phyloP scores from a whole-genome alignment of 1,284 basidiomycete genomes.

The Ceratobasidium sp. region DNA sequence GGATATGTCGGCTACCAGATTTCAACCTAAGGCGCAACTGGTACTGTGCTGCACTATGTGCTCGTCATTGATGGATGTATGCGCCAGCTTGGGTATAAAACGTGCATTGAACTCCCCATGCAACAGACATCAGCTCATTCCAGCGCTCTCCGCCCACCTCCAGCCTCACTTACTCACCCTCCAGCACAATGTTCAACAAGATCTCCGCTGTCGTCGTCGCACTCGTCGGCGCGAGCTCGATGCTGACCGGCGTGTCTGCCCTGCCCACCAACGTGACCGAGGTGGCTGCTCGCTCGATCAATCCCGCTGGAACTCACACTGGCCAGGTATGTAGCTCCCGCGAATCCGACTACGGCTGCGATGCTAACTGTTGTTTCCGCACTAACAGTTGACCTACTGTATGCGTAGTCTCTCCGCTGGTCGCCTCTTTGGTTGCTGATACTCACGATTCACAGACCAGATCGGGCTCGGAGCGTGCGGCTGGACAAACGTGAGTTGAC shows the following conservation, averaged over 20 bases:
- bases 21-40: too few species aligned
- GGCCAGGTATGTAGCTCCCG: slow-evolving; percentile 32
- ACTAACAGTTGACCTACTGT: slow-evolving; percentile 33
- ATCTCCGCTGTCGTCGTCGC: too few species aligned
- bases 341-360: too few species aligned
- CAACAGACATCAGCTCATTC: too few species aligned
- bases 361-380: neutral
- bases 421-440: neutral
- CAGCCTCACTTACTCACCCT: too few species aligned
- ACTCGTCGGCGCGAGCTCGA: slow-evolving; percentile 25
- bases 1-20: too few species aligned
- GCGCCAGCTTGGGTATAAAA: too few species aligned
- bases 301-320: slow-evolving; percentile 31
- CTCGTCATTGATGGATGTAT: too few species aligned
- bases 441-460: neutral
- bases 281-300: slow-evolving; percentile 31
- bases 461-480: slow-evolving; percentile 40
- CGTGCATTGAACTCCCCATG: too few species aligned
- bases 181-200: too few species aligned
- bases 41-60: too few species aligned
- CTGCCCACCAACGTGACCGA: slow-evolving; percentile 26
- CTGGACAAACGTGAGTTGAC: slow-evolving; percentile 37
- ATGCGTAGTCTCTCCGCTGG: neutral
- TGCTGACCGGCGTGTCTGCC: slow-evolving; percentile 36
- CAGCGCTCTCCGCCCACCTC: too few species aligned